Conservation (phyloP, 441 rosid species). For the Melastoma candidum region DNA sequence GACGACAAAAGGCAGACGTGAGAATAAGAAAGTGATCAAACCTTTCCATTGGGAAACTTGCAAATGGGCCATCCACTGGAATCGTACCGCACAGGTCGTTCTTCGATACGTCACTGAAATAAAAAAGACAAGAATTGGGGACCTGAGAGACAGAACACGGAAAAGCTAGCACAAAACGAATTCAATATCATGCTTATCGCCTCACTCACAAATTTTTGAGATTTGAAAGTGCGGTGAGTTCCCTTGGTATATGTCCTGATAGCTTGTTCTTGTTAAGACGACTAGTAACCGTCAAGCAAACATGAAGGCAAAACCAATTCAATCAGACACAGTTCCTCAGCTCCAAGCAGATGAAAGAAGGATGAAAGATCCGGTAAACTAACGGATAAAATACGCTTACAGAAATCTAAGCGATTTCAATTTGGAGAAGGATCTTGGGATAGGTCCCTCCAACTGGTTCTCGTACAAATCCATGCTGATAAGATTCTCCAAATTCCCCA, state of each 20-base stretch:
- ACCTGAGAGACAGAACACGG: constrained; percentile 1
- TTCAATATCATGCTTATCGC: background rate
- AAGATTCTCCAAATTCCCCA: constrained; percentile 49
- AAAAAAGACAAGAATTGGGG: background rate
- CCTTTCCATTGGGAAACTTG: constrained; percentile 49
- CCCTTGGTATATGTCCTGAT: constrained; percentile 54
- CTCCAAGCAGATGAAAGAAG: too few species aligned
- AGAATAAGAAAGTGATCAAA: constrained; percentile 6
- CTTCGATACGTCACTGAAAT: constrained; percentile 57
- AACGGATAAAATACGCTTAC: constrained; percentile 27
- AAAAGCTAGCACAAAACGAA: constrained; percentile 3
- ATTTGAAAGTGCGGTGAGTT: constrained; percentile 37
- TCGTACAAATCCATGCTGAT: constrained; percentile 56
- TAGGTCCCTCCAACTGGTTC: constrained; percentile 44
- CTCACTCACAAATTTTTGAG: constrained; percentile 49
- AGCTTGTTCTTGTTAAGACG: constrained; percentile 64
- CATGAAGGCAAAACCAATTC: background rate
- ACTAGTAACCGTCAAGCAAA: constrained; percentile 22
- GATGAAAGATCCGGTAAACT: background rate
- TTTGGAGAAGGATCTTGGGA: constrained; percentile 52
- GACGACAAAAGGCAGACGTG: too few species aligned
- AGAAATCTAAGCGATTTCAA: constrained; percentile 60
- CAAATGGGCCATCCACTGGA: constrained; percentile 66
- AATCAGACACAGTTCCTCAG: background rate
- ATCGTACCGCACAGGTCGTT: constrained; percentile 67